A percentile compares a stretch with the other conserved stretches of the same genome.
Conservation (phyloP, 495 filamentous ascomycete genomes). For the Bombardia bombarda region DNA sequence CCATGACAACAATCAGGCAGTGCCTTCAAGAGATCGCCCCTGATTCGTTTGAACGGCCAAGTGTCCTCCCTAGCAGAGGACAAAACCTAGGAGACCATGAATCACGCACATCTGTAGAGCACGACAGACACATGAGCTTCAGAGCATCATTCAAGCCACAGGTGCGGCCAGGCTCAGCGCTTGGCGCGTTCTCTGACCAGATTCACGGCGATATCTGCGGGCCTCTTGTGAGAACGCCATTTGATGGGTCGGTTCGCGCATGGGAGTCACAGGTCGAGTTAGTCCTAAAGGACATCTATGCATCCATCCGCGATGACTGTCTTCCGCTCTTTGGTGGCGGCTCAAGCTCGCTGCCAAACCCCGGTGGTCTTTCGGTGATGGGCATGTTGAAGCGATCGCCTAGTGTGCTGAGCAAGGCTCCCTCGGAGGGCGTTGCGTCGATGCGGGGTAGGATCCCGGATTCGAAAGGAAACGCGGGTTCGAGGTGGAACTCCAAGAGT, state of each 20-base stretch:
- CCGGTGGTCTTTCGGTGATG: conserved; percentile 47
- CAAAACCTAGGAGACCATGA: conserved; percentile 18
- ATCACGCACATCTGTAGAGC: conserved; percentile 29
- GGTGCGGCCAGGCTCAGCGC: conserved; percentile 34
- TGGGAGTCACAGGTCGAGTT: conserved; percentile 89
- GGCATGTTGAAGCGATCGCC: conserved; percentile 73
- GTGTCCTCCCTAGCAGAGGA: conserved; percentile 33
- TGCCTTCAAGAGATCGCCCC: conserved; percentile 63
- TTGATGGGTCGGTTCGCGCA: conserved; percentile 64
- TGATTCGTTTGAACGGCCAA: conserved; percentile 53
- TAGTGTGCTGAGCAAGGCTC: conserved; percentile 84
- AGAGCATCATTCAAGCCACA: conserved; percentile 41
- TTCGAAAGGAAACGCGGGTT: conserved; percentile 47
- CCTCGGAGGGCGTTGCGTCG: conserved; percentile 64
- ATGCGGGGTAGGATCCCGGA: conserved; percentile 63
- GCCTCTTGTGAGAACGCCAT: conserved; percentile 72
- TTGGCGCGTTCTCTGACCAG: conserved; percentile 25
- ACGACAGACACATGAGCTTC: conserved; percentile 33
- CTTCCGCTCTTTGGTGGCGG: conserved; percentile 66
- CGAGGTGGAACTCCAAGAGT: conserved; percentile 76
- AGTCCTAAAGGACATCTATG: conserved; percentile 87
- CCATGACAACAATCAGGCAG: conserved; percentile 78
- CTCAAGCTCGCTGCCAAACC: conserved; percentile 31
- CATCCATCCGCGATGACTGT: conserved; percentile 74
- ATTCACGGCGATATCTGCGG: conserved; percentile 34